Percentiles rank a stretch among this genome's conserved stretches.
These are phyloP conservation scores for Phytophthora tubulina DNA, from an alignment of 352 stramenopile species.

Conservation along the genomic window DNA sequence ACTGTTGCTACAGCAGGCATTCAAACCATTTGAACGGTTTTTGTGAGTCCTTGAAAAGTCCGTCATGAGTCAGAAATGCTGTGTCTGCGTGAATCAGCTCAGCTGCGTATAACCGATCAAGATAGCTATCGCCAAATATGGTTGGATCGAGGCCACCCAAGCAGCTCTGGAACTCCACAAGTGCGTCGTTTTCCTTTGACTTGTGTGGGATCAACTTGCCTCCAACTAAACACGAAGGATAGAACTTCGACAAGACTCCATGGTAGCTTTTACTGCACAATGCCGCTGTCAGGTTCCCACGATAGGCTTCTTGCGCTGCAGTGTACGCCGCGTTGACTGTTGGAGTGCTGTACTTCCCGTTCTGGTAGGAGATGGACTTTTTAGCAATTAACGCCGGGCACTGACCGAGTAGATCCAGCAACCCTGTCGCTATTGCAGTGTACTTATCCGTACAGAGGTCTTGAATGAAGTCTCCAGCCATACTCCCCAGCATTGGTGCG, in stretches of 20 bases:
- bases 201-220: constrained; percentile 35
- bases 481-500: constrained; percentile 33
- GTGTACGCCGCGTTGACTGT: constrained; percentile 5
- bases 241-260: constrained; percentile 41
- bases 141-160: too few relatives aligned
- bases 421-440: background rate
- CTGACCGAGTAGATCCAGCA: constrained; percentile 11
- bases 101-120: too few relatives aligned
- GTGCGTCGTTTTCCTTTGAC: constrained; percentile 27
- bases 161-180: constrained; percentile 33
- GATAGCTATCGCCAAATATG: too few relatives aligned
- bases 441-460: constrained; percentile 5
- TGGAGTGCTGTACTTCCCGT: constrained; percentile 17
- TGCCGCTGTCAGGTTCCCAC: constrained; percentile 34
- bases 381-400: background rate
- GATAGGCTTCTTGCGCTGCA: constrained; percentile 31
- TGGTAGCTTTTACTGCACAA: constrained; percentile 44
- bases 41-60: too few relatives aligned
- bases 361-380: constrained; percentile 20
- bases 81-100: too few relatives aligned
- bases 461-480: constrained; percentile 26
- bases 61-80: too few relatives aligned
- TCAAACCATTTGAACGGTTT: background rate
- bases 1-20: too few relatives aligned
- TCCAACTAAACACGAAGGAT: constrained; percentile 11